Evolutionary conservation across 306 rosid species (phyloP), one percentile per base, ranked within the genome.

Genomic region (Quercus suber): DNA sequence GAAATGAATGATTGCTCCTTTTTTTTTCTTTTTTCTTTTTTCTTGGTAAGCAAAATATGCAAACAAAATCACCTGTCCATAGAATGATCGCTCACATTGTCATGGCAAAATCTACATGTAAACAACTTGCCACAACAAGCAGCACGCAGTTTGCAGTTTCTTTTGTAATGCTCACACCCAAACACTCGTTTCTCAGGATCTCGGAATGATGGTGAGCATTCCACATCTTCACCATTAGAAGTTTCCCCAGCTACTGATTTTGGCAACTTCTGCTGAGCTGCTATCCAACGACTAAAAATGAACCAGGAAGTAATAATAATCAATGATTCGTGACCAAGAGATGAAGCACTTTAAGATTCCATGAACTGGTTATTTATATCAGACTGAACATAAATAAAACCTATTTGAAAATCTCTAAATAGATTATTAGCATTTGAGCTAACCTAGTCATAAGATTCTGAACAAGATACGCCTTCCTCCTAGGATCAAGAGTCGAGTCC

Each of bases 391-490:
- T 71, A 77, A 71, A 75, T 35, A 70, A 43, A 63, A 51, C 17
- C 19, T 45, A 41, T 18, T 20, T 41, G 51, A 60, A 69, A 56
- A 30, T 27, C 45, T 57, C 64, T 17, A 75, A 71, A 55, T 27
- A 55, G 58, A 37, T 55, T 60, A 75, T 37, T 57, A 77, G 35
- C 55, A 80, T 56, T 49, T 71, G 75, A 73, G 69, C 81, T 75
- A 84, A 96, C 99, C 99, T 93, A 75, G 99, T 96, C 98, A 96
- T 89, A 71, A 96, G 94, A 89, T 96, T 96, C 93, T 96, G 98
- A 81, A 96, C 96, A 68, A 96, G 97, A 80, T 96, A 96, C 11
- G 96, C 98, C 87, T 93, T 93, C 84, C 99, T 89, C 89, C 99
- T 91, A 35, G 99, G 99, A 89, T 96, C 99, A 82, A 96, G 99